Conservation (phyloP, 306 rosid genomes). For the Castanea crenata region DNA sequence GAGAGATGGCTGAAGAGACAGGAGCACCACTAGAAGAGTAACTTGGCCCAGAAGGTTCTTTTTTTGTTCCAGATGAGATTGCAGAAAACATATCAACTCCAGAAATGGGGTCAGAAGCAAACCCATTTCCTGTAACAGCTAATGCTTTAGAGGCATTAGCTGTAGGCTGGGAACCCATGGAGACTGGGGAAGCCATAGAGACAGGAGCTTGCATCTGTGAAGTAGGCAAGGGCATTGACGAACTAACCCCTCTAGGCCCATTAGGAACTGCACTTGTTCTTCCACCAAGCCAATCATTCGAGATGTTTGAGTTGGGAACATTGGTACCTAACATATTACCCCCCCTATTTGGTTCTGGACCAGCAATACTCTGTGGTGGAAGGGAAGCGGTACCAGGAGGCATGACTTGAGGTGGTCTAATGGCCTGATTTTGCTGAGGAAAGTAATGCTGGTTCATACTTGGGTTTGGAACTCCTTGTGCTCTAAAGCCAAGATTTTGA, state of each 20-base stretch:
- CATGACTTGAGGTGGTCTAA: conserved; percentile 67
- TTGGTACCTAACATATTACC: conserved; percentile 39
- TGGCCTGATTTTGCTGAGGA: conserved; percentile 53
- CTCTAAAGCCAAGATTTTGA: conserved; percentile 67
- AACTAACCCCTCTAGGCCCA: conserved; percentile 59
- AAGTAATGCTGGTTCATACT: conserved; percentile 48
- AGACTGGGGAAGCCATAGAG: conserved; percentile 37
- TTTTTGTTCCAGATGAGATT: conserved; percentile 43
- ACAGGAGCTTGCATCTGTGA: conserved; percentile 36
- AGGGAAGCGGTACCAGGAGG: conserved; percentile 39
- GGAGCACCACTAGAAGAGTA: conserved; percentile 47
- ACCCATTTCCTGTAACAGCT: conserved; percentile 75
- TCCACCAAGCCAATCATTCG: conserved; percentile 69
- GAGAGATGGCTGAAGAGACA: conserved; percentile 42
- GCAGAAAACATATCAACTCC: conserved; percentile 57
- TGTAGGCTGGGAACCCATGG: conserved; percentile 50
- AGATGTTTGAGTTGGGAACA: conserved; percentile 43
- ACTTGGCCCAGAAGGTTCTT: conserved; percentile 47
- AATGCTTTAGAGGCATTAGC: conserved; percentile 42
- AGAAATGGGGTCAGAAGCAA: conserved; percentile 46
- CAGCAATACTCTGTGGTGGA: conserved; percentile 50
- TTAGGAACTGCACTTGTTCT: conserved; percentile 46
- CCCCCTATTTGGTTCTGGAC: conserved; percentile 42
- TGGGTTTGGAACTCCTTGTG: conserved; percentile 59
- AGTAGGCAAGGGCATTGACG: conserved; percentile 43